Evolutionary conservation across 768 basidiomycete genomes (phyloP).

Genomic region (Asterophora lycoperdoides): DNA sequence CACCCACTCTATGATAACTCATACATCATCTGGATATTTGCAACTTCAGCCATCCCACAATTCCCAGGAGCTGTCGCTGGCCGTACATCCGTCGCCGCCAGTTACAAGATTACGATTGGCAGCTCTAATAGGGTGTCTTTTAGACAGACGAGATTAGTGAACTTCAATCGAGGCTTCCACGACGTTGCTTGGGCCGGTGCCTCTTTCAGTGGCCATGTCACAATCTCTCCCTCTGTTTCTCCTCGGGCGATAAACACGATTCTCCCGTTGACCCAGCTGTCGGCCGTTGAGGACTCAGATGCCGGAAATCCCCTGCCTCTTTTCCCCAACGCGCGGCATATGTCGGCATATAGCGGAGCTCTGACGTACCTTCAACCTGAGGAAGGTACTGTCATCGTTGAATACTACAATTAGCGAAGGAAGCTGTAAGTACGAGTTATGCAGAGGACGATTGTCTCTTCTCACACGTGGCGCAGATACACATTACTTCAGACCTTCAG

Average conservation of each 20-base stretch:
- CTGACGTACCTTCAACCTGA: conserved; percentile 1
- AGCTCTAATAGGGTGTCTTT: not conserved
- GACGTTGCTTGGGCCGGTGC: conserved; percentile 1
- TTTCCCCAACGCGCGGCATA: conserved; percentile 2
- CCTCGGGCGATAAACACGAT: not conserved
- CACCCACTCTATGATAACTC: conserved; percentile 5
- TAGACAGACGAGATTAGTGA: not conserved
- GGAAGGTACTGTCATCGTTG: not conserved
- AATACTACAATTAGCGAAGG: conserved; percentile 1
- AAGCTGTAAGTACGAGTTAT: not conserved
- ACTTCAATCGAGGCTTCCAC: not conserved
- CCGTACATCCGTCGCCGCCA: not conserved
- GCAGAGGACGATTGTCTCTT: not conserved
- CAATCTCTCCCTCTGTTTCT: not conserved
- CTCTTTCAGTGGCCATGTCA: conserved; percentile 6
- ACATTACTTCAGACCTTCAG: no score
- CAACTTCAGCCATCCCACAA: conserved; percentile 5
- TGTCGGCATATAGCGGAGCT: conserved; percentile 4
- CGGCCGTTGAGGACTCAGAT: not conserved
- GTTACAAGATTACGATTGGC: not conserved
- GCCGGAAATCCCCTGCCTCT: not conserved
- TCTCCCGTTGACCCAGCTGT: not conserved
- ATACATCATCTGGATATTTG: conserved; percentile 5
- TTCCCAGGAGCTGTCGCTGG: not conserved
- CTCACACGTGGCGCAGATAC: not conserved